Evolutionary conservation across 768 basidiomycete species (phyloP), one percentile per base, ranked within the genome.

Genomic region (Pseudohyphozyma bogoriensis): DNA sequence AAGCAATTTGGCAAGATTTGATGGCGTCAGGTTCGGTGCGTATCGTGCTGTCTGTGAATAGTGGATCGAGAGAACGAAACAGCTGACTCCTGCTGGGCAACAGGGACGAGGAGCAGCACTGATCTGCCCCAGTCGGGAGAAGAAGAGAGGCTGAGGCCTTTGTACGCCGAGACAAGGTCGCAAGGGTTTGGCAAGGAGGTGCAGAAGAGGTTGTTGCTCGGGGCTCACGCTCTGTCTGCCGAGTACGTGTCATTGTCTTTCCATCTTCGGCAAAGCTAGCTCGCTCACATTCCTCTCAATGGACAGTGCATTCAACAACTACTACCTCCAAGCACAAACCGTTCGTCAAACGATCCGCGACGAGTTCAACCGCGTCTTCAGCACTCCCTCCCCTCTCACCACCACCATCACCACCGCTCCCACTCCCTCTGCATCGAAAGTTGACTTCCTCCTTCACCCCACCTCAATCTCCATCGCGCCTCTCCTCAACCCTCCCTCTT

Each of bases 281-380:
- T n/a, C n/a, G n/a, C 37, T 45, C 31, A 20, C 40, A 16, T 35
- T 24, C 4, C 32, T 31, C 51, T 33, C 6, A n/a, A 11, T 16
- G 29, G 32, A 10, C 68, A 96, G 90, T 59, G 90, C 90, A n/a
- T 96, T 91, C 70, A 86, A 96, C 74, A 96, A 93, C 70, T 96
- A 93, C 73, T 99, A 90, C 72, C 78, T 97, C 8, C 89, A 93
- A 76, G 92, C 93, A 0, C 85, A 89, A 63, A 80, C 83, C 35
- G 81, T 96, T 13, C 83, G 93, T 1, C 78, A 80, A 52, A 75
- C 80, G 11, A 77, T 99, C 54, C 80, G 81, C 59, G 69, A 78
- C 7, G 92, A 96, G 69, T 91, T 92, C 67, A 76, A 84, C 69
- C 68, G 71, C 1, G 80, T 85, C 37, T 91, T 96, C 74, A 75